phyloP scores from a whole-genome alignment of 768 basidiomycete species.

The Lanmaoa rubissima region DNA sequence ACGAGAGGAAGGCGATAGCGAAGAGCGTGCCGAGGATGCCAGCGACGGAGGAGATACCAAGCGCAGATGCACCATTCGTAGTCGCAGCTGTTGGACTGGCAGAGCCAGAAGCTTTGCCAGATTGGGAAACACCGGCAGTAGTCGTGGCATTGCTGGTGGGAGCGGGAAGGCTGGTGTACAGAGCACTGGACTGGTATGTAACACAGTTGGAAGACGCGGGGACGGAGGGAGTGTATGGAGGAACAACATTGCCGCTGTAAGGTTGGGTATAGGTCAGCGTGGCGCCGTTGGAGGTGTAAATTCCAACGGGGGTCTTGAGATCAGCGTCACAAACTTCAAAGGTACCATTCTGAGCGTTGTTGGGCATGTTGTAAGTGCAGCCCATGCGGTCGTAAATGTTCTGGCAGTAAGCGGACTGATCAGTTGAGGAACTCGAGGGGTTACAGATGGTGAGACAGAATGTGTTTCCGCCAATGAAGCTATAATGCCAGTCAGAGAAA shows the following conservation, averaged over 20 bases:
- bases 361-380: constrained; percentile 72
- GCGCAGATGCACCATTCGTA: constrained; percentile 20
- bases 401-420: constrained; percentile 54
- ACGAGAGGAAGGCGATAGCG: constrained; percentile 40
- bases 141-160: not conserved
- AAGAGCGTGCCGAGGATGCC: constrained; percentile 36
- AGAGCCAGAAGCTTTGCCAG: constrained; percentile 12
- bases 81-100: constrained; percentile 18
- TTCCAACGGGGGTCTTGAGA: constrained; percentile 60
- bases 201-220: constrained; percentile 47
- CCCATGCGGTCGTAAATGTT: constrained; percentile 76
- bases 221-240: constrained; percentile 41
- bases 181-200: constrained; percentile 33
- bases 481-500: constrained; percentile 18
- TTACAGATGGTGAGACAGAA: constrained; percentile 79
- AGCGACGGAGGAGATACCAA: constrained; percentile 33
- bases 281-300: constrained; percentile 41
- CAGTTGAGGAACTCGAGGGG: constrained; percentile 39
- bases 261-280: constrained; percentile 46
- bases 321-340: constrained; percentile 71
- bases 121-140: constrained; percentile 6
- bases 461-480: constrained; percentile 60
- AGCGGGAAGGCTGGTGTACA: constrained; percentile 33
- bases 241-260: constrained; percentile 24
- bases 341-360: constrained; percentile 49